Conservation (phyloP, 2,329 filamentous ascomycete species). For the Spiromastix sp. region DNA sequence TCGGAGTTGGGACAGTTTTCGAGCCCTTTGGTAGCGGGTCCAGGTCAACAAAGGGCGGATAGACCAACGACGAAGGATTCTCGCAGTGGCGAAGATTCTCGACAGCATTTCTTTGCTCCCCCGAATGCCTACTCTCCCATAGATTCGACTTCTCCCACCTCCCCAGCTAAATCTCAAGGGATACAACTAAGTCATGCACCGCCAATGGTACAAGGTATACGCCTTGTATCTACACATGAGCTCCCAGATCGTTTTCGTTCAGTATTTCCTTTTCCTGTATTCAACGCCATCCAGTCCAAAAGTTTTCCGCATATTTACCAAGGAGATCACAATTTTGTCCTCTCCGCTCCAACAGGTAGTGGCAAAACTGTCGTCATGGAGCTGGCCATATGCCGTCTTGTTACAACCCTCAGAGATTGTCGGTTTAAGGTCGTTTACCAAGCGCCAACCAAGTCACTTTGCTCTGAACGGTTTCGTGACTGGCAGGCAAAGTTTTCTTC, state of each 20-base stretch:
- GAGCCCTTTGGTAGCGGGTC: conserved; percentile 23
- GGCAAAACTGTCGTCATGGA: conserved; percentile 78
- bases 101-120: conserved; percentile 1
- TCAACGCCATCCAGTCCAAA: conserved; percentile 77
- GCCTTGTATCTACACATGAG: conserved; percentile 46
- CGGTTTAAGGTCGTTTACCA: conserved; percentile 76
- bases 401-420: conserved; percentile 44
- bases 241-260: conserved; percentile 60
- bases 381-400: conserved; percentile 65
- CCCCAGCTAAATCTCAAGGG: conserved; percentile 9
- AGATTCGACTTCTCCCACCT: neutral
- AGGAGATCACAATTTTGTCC: conserved; percentile 63
- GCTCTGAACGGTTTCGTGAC: conserved; percentile 63
- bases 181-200: conserved; percentile 25
- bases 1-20: conserved; percentile 18
- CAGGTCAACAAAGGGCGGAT: conserved; percentile 10
- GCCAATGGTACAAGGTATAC: conserved; percentile 48
- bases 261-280: conserved; percentile 62
- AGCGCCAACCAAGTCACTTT: conserved; percentile 75
- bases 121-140: neutral
- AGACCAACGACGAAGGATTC: too few species aligned
- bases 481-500: conserved; percentile 66
- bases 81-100: too few species aligned
- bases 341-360: conserved; percentile 74
- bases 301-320: conserved; percentile 59